These are phyloP conservation scores for Ophioceras dolichostomum DNA, from an alignment of 2,329 filamentous ascomycete species.

Conservation along the genomic window DNA sequence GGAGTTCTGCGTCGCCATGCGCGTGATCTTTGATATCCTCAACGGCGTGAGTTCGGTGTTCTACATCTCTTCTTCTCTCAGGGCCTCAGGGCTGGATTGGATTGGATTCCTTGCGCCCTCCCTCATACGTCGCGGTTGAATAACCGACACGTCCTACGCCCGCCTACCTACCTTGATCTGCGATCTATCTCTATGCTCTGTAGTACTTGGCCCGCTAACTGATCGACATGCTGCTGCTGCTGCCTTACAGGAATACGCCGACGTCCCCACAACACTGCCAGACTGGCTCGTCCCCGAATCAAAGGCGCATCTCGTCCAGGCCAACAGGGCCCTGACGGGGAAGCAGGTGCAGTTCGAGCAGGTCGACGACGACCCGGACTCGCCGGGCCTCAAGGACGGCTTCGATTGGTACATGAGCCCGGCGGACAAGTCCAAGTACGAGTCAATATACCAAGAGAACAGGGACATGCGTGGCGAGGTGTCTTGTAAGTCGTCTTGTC, in stretches of 20 bases:
- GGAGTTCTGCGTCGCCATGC: constrained; percentile 98
- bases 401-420: constrained; percentile 99
- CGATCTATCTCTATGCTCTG: too few relatives aligned
- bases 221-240: background rate
- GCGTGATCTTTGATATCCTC: constrained; percentile 91
- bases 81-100: too few relatives aligned
- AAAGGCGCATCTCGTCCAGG: constrained; percentile 82
- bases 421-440: constrained; percentile 81
- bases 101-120: too few relatives aligned
- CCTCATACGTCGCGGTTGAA: too few relatives aligned
- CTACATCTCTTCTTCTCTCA: background rate
- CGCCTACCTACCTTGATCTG: too few relatives aligned
- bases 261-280: constrained; percentile 75
- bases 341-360: constrained; percentile 74
- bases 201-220: too few relatives aligned
- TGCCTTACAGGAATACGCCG: constrained; percentile 60
- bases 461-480: constrained; percentile 78
- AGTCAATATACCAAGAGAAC: constrained; percentile 92
- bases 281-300: constrained; percentile 97
- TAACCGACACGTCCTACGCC: too few relatives aligned
- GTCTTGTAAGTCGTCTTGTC: constrained; percentile 53
- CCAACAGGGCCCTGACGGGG: constrained; percentile 65
- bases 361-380: constrained; percentile 72
- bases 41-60: constrained; percentile 58
- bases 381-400: constrained; percentile 78